Conservation (phyloP, 129 eudicot genomes). For the Artemisia annua region DNA sequence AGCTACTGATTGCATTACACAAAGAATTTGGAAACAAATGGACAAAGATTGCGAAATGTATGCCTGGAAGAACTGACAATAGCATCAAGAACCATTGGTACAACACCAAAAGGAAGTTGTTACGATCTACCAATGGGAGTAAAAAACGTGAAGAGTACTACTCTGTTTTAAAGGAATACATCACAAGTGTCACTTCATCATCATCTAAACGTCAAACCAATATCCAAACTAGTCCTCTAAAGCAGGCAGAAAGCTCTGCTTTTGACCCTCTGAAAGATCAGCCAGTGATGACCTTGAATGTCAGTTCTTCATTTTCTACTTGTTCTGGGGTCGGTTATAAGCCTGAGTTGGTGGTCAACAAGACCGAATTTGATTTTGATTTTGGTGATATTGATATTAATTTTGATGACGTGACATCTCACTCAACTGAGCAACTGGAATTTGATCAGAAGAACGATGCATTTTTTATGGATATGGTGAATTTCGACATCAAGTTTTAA, state of each 20-base stretch:
- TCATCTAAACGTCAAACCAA: conserved; percentile 19
- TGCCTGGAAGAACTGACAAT: conserved; percentile 50
- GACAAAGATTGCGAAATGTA: conserved; percentile 43
- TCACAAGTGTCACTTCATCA: conserved; percentile 15
- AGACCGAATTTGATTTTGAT: neutral
- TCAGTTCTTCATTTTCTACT: conserved; percentile 14
- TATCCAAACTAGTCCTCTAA: neutral
- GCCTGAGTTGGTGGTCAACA: conserved; percentile 23
- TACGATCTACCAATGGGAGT: neutral
- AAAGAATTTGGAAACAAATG: conserved; percentile 48
- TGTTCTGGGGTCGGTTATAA: conserved; percentile 15
- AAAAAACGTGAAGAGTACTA: neutral
- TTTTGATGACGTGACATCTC: conserved; percentile 11
- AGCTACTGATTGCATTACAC: conserved; percentile 39
- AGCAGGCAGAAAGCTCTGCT: conserved; percentile 4
- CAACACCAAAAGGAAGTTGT: conserved; percentile 27
- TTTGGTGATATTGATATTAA: neutral
- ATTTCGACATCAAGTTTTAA: neutral
- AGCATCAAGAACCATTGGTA: conserved; percentile 49
- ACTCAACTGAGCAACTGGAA: conserved; percentile 17
- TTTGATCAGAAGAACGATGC: conserved; percentile 12
- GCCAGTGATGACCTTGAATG: neutral
- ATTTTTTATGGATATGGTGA: conserved; percentile 4
- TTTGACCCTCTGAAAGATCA: conserved; percentile 14
- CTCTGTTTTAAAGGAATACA: conserved; percentile 25